Evolutionary conservation across 129 eudicot genomes (phyloP).

Genomic region (Lonicera japonica): DNA sequence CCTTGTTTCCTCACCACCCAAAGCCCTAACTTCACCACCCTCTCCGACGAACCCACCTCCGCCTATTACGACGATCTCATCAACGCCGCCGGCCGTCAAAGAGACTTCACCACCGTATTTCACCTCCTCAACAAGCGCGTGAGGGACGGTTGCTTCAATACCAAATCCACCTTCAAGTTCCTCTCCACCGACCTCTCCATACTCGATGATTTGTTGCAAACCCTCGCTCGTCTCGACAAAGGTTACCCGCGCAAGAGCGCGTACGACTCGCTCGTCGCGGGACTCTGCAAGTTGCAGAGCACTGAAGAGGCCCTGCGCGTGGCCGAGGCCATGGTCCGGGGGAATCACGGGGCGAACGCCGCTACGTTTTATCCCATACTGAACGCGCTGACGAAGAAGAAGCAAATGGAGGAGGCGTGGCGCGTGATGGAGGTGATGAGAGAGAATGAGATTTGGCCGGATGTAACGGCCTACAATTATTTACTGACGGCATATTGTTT

Average conservation of each 20-base stretch:
- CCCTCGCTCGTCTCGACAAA: constrained; percentile 30
- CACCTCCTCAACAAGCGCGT: constrained; percentile 46
- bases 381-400: constrained; percentile 26
- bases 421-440: constrained; percentile 40
- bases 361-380: constrained; percentile 50
- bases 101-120: constrained; percentile 40
- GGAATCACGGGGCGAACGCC: constrained; percentile 24
- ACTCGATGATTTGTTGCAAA: constrained; percentile 31
- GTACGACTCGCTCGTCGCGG: constrained; percentile 41
- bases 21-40: neutral
- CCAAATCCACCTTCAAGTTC: constrained; percentile 63
- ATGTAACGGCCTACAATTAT: constrained; percentile 34
- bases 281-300: constrained; percentile 33
- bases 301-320: constrained; percentile 42
- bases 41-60: constrained; percentile 21
- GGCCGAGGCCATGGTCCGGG: constrained; percentile 27
- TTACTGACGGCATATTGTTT: constrained; percentile 40
- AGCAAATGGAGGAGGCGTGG: constrained; percentile 31
- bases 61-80: constrained; percentile 57
- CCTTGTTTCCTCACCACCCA: constrained; percentile 20
- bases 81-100: constrained; percentile 40
- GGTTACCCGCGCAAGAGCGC: constrained; percentile 33
- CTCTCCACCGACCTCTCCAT: constrained; percentile 38
- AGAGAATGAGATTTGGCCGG: constrained; percentile 28
- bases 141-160: constrained; percentile 39